These are phyloP conservation scores for Backusella psychrophila DNA, from an alignment of 192 early-diverging fungal species.

Conservation along the genomic window DNA sequence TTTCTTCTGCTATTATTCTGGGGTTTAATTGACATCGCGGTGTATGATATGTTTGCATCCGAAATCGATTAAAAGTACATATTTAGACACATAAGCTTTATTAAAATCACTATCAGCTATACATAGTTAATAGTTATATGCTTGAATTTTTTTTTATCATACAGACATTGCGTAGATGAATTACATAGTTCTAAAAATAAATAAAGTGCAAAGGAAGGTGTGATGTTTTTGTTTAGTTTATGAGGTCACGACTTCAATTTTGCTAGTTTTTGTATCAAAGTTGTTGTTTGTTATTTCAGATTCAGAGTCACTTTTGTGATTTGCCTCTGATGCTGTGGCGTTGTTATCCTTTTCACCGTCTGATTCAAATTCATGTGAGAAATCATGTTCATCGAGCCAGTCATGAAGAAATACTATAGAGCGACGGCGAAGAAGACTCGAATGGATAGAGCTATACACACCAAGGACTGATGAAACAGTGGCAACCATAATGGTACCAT, in stretches of 20 bases:
- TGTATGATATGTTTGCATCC: not conserved
- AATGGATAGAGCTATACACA: not conserved
- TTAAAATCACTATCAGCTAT: not conserved
- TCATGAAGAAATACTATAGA: not conserved
- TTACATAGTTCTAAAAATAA: not conserved
- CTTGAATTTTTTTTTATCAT: not conserved
- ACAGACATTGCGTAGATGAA: not conserved
- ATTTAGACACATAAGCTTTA: not conserved
- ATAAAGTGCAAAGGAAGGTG: not conserved
- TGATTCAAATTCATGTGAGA: not conserved
- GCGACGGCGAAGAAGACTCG: not conserved
- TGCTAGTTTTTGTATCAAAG: not conserved
- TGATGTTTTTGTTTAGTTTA: not conserved
- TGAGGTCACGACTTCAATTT: not conserved
- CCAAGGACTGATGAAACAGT: not conserved
- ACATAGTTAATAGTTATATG: not conserved
- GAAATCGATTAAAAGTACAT: not conserved
- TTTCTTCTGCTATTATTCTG: too few species aligned
- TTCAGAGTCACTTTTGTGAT: not conserved
- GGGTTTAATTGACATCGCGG: too few species aligned
- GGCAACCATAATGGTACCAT: conserved; percentile 35
- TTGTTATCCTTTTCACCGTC: not conserved
- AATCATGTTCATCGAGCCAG: not conserved
- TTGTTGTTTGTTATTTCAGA: not conserved
- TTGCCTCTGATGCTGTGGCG: not conserved